Percentiles rank a stretch among this genome's conserved stretches.
phyloP scores from a whole-genome alignment of 257 asterid genomes.

The Forsythia suspensa region DNA sequence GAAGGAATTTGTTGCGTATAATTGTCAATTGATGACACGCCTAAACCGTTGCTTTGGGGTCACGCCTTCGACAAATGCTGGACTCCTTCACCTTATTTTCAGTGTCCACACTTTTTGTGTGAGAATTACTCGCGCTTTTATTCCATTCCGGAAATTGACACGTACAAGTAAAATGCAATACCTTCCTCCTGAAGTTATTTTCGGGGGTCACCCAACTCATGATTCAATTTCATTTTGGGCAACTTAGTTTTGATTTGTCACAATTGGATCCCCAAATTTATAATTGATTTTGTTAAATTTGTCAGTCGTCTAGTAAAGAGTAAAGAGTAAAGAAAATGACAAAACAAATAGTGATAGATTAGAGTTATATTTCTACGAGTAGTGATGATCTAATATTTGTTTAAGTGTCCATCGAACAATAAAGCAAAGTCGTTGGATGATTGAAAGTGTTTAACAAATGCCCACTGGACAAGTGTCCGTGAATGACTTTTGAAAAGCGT shows the following conservation, averaged over 20 bases:
- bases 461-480: too few species aligned
- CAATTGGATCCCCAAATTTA: not conserved
- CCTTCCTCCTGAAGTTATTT: not conserved
- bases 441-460: too few species aligned
- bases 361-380: too few species aligned
- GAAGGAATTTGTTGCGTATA: constrained; percentile 12
- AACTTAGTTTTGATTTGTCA: too few species aligned
- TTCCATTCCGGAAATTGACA: not conserved
- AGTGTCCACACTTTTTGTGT: not conserved
- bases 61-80: constrained; percentile 26
- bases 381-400: too few species aligned
- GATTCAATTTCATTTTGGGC: not conserved
- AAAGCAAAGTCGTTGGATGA: too few species aligned
- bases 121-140: not conserved
- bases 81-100: not conserved
- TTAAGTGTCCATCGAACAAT: too few species aligned
- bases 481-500: too few species aligned
- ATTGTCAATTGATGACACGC: not conserved
- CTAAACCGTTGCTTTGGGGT: constrained; percentile 30
- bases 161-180: not conserved
- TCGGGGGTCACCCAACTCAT: not conserved
- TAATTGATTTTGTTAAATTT: too few species aligned
- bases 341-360: too few species aligned
- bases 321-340: too few species aligned
- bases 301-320: too few species aligned